These are phyloP conservation scores for Secale cereale DNA, from an alignment of 176 grass and related monocot genomes.

Conservation along the genomic window DNA sequence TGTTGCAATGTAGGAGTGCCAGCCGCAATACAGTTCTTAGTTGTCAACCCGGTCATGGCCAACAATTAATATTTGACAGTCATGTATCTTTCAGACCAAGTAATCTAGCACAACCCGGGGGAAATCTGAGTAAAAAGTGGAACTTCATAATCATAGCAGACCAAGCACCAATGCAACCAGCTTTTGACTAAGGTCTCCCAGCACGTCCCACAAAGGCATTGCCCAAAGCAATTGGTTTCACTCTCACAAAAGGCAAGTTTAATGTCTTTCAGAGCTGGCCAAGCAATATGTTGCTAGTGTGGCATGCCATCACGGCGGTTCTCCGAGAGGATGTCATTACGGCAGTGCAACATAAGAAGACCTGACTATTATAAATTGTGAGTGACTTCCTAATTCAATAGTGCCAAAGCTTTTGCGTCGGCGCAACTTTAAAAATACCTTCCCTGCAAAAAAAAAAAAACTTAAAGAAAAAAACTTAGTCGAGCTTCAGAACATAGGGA, in stretches of 20 bases:
- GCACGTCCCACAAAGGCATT: conserved; percentile 1
- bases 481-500: neutral
- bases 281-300: conserved; percentile 12
- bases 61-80: conserved; percentile 4
- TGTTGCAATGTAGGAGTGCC: conserved; percentile 19
- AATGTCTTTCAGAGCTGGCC: conserved; percentile 6
- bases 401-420: neutral
- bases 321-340: too few species aligned
- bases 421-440: neutral
- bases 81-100: conserved; percentile 30
- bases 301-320: neutral
- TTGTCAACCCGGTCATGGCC: conserved; percentile 9
- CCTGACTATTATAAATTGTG: neutral
- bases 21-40: neutral
- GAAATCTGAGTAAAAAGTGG: neutral
- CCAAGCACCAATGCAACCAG: conserved; percentile 19
- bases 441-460: too few species aligned
- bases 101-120: neutral
- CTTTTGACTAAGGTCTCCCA: conserved; percentile 14
- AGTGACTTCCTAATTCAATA: neutral
- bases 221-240: neutral
- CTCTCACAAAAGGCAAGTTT: conserved; percentile 6
- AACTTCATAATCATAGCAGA: conserved; percentile 12
- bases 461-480: too few species aligned
- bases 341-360: neutral